A percentile compares a stretch with the other conserved stretches of the same genome.
phyloP scores from a whole-genome alignment of 75 land plant genomes.

The Isoetes taiwanensis region DNA sequence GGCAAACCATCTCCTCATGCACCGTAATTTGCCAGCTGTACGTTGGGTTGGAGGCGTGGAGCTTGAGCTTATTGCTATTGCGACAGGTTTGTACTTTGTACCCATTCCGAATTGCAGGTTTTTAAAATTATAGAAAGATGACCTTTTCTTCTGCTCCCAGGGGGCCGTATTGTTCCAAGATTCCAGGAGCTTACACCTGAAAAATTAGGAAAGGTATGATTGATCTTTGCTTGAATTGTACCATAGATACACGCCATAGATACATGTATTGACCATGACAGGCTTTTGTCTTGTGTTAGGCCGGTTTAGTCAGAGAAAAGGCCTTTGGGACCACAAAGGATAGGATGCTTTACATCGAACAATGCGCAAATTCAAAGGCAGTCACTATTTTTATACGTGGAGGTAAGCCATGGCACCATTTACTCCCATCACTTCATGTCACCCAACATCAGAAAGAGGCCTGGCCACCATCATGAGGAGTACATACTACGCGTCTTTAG shows the following conservation, averaged over 20 bases:
- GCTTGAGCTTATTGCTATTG: slow-evolving; percentile 91
- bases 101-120: neutral
- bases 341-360: slow-evolving; percentile 93
- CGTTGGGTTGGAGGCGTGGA: slow-evolving; percentile 99
- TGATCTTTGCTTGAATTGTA: no score
- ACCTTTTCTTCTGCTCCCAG: slow-evolving; percentile 25
- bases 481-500: no score
- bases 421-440: no score
- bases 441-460: no score
- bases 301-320: slow-evolving; percentile 95
- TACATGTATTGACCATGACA: neutral
- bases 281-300: slow-evolving; percentile 28
- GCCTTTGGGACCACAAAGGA: slow-evolving; percentile 96
- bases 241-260: no score
- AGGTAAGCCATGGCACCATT: no score
- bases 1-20: slow-evolving; percentile 91
- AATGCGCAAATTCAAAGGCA: slow-evolving; percentile 93
- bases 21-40: slow-evolving; percentile 86
- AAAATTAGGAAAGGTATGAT: slow-evolving; percentile 74
- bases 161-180: slow-evolving; percentile 96
- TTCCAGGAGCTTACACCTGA: slow-evolving; percentile 95
- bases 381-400: slow-evolving; percentile 96
- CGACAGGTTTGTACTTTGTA: slow-evolving; percentile 53
- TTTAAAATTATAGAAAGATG: no score
- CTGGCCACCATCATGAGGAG: no score